These are phyloP conservation scores for Salvia sclarea DNA, from an alignment of 305 asterid genomes.

Conservation along the genomic window DNA sequence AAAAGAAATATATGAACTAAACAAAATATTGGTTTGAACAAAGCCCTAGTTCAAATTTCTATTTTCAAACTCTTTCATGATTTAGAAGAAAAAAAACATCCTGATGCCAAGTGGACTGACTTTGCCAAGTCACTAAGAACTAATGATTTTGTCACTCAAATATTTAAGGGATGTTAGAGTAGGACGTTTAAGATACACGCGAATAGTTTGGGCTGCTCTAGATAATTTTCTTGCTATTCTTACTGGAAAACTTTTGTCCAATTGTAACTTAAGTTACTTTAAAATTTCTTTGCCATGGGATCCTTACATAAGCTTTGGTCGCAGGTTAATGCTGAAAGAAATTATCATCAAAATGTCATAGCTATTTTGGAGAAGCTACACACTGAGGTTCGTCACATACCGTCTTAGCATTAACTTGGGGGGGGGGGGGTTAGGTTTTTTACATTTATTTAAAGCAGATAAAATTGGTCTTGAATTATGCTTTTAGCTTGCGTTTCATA, in stretches of 20 bases:
- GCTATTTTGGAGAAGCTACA: constrained; percentile 81
- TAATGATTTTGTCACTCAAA: no score
- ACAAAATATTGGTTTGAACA: no score
- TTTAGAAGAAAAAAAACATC: no score
- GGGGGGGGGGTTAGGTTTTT: neutral
- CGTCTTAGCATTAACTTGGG: neutral
- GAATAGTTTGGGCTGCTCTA: no score
- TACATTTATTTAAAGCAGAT: neutral
- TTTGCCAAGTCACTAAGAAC: no score
- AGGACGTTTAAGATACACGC: no score
- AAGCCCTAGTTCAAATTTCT: no score
- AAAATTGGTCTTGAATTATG: neutral
- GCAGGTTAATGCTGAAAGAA: constrained; percentile 95
- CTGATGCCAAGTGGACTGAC: no score
- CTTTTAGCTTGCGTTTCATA: neutral
- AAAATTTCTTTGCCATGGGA: neutral
- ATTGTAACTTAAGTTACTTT: neutral
- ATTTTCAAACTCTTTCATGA: no score
- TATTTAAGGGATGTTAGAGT: no score
- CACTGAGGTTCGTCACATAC: constrained; percentile 55
- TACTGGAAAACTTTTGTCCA: neutral
- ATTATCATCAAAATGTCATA: constrained; percentile 73
- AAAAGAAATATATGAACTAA: no score
- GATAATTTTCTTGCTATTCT: neutral
- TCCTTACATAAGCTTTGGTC: constrained; percentile 36